Conservation (phyloP, 371 early-diverging fungal genomes). For the Sporodiniella umbellata region DNA sequence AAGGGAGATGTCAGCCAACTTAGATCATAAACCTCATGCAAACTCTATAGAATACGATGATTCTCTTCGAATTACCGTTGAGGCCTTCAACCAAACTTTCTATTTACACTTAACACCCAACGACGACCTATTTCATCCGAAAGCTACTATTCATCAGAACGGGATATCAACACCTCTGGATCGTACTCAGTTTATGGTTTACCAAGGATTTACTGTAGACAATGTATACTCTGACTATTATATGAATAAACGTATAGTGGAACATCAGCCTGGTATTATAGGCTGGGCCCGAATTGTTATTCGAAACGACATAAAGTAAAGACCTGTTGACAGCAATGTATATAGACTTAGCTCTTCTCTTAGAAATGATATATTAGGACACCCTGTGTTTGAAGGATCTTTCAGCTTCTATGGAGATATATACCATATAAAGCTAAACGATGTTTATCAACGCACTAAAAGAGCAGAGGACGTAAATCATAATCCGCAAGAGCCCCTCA, state of each 20-base stretch:
- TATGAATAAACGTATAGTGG: constrained; percentile 29
- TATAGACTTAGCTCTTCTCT: background rate
- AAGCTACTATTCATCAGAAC: constrained; percentile 44
- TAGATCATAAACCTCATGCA: constrained; percentile 20
- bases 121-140: constrained; percentile 69
- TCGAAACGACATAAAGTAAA: constrained; percentile 47
- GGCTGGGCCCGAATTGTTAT: constrained; percentile 75
- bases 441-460: constrained; percentile 58
- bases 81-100: constrained; percentile 74
- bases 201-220: constrained; percentile 37
- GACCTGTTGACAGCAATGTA: background rate
- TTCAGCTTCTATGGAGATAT: constrained; percentile 59
- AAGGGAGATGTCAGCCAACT: constrained; percentile 31
- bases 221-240: constrained; percentile 21
- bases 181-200: constrained; percentile 36
- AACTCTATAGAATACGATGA: constrained; percentile 50
- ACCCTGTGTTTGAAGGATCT: constrained; percentile 63
- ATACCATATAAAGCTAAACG: constrained; percentile 60
- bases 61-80: constrained; percentile 56
- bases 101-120: constrained; percentile 74
- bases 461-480: constrained; percentile 55
- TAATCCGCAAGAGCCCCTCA: constrained; percentile 25
- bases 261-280: constrained; percentile 33
- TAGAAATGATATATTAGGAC: constrained; percentile 27
- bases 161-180: constrained; percentile 20